These are phyloP conservation scores for Lipomyces chichibuensis DNA, from an alignment of 805 yeast genomes.

Conservation along the genomic window DNA sequence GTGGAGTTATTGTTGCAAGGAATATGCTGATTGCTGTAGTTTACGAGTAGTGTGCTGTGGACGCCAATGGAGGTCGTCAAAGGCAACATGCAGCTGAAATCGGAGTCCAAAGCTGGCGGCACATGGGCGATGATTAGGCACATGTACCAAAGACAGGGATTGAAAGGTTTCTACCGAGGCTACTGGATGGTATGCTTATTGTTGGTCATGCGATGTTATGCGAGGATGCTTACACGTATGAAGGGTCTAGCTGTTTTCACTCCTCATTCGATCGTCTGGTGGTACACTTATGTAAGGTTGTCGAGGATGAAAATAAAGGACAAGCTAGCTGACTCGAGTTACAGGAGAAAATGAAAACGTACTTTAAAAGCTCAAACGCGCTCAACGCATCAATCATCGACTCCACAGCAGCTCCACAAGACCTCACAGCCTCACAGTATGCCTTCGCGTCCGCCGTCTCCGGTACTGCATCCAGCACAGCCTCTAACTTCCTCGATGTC, in stretches of 20 bases:
- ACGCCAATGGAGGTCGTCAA: constrained; percentile 52
- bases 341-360: constrained; percentile 26
- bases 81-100: constrained; percentile 49
- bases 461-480: constrained; percentile 45
- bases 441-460: constrained; percentile 45
- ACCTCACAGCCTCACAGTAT: constrained; percentile 26
- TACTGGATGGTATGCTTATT: constrained; percentile 45
- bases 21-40: not conserved
- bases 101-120: constrained; percentile 30
- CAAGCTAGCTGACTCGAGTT: not conserved
- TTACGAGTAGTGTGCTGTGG: constrained; percentile 42
- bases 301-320: not conserved
- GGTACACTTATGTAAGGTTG: constrained; percentile 45
- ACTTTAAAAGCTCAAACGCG: constrained; percentile 7
- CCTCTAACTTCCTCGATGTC: constrained; percentile 48
- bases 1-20: not conserved
- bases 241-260: constrained; percentile 48
- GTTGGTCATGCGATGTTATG: not conserved
- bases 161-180: constrained; percentile 81
- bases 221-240: not conserved
- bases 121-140: constrained; percentile 37
- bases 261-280: constrained; percentile 51
- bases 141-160: constrained; percentile 66
- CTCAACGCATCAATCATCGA: not conserved
- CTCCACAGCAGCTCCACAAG: not conserved